Evolutionary conservation across 2,329 filamentous ascomycete genomes (phyloP).

Genomic region (Colletotrichum sp.): DNA sequence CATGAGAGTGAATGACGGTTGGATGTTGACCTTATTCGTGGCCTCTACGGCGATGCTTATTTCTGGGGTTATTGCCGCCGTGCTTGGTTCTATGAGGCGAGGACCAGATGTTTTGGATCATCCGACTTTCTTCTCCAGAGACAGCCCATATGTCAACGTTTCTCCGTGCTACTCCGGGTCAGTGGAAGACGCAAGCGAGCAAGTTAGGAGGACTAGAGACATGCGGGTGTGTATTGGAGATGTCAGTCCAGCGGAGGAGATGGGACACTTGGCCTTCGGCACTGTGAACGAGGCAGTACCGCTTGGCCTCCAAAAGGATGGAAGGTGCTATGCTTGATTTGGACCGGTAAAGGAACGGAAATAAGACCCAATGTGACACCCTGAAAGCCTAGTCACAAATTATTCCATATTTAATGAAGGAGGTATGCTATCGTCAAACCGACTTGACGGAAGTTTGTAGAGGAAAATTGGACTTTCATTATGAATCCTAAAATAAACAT

Average conservation of each 20-base stretch:
- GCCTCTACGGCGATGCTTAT: background rate
- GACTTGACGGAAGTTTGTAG: too few species aligned
- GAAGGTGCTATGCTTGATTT: background rate
- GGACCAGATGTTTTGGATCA: slow-evolving; percentile 30
- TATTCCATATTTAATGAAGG: too few species aligned
- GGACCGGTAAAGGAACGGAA: too few species aligned
- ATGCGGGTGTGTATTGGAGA: background rate
- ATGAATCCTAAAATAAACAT: too few species aligned
- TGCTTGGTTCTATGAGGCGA: slow-evolving; percentile 32
- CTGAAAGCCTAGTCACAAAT: too few species aligned
- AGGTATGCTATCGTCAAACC: too few species aligned
- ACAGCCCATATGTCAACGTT: background rate
- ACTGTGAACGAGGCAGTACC: background rate
- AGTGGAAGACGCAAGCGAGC: background rate
- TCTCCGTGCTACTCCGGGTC: background rate
- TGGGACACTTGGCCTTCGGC: background rate
- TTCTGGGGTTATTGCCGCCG: background rate
- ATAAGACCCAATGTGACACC: too few species aligned
- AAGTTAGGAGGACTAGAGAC: background rate
- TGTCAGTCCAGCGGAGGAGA: background rate
- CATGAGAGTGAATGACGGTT: background rate
- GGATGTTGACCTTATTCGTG: background rate
- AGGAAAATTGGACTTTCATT: too few species aligned
- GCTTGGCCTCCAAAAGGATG: rapidly evolving
- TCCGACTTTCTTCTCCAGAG: background rate